Evolutionary conservation across 2,329 filamentous ascomycete species (phyloP), one percentile per base, ranked within the genome.

Genomic region (Aspergillus viridinutans): DNA sequence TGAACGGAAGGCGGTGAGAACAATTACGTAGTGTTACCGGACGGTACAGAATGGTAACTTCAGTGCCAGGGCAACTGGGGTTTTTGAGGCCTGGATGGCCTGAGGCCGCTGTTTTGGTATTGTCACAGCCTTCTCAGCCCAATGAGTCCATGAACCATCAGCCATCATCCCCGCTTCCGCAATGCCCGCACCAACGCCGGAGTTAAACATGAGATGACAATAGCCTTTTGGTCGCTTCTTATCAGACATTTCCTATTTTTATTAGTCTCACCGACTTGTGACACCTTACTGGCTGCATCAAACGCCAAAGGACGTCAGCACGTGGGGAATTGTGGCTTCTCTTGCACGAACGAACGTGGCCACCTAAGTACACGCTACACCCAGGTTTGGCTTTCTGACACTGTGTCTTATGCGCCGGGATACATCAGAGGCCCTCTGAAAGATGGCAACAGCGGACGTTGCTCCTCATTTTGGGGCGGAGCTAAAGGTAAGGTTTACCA

Each of bases 391-490:
- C 56, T 52, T 28, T 49, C 54, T 25, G 52, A 47, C 48, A 40
- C 52, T 38, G n/a, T 43, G 25, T 48, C 23, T 54, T 23, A 72
- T 71, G 69, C 63, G 64, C 64, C 58, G 55, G 58, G 60, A 60
- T 56, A 48, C 56, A 56, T 58, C 48, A 56, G 59, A 47, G 10
- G 29, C 53, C 28, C 23, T 47, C 43, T 53, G 59, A 60, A 75
- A 64, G 65, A 96, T 95, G 90, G 87, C 89, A 72, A 90, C 92
- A 76, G 84, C 90, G 76, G 91, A 95, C 68, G 85, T 84, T 72
- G 83, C 86, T 78, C 90, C 90, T 71, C 90, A 90, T 68, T 96
- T 99, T 77, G 94, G 94, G 78, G 85, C 89, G 58, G 92, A 97
- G 81, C 83, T 97, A 74, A 97, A 96, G 89, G 92, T 92, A 79